Evolutionary conservation across 371 early-diverging fungal species (phyloP), one percentile per base, ranked within the genome.

Genomic region (Lichtheimia ramosa): DNA sequence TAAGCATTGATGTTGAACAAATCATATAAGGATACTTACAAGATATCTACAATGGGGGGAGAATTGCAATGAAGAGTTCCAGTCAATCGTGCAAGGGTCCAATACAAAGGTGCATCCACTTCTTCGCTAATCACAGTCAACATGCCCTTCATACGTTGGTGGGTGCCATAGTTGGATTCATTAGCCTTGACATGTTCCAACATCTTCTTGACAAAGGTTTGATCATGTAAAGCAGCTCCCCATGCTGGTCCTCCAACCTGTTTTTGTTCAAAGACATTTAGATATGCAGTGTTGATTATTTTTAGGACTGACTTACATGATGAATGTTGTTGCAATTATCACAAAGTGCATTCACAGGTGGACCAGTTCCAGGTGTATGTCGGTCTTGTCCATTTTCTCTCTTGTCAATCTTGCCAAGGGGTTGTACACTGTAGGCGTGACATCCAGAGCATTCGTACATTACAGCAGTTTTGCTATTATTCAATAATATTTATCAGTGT

Each of bases 221-320:
- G 72, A 66, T 97, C 83, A 69, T 99, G 96, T 18, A 99, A 73
- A 5, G 90, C 82, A 24, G 83, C 89, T 16, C 81, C 81, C 91
- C 94, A 99, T 64, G 97, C 89, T 28, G 99, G 99, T 0, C 99
- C 99, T 54, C 96, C 99, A 51, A 99, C 73, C 78, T 58, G 14
- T 54, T 25, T 25, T 25, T 25, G 5, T 25, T 5, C n/a, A 49
- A 40, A 12, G 28, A n/a, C 25, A 8, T 1, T 5, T 21, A 46
- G 5, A 56, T 20, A 4, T 0, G 18, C 42, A 58, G 62, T 16
- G n/a, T 43, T 18, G 51, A 6, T 27, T 14, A 18, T 1, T 28
- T 8, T 18, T 15, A 5, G 16, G n/a, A n/a, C 10, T 21, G 15
- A 62, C 73, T 51, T 84, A 91, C 90, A 73, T 92, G 79, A 62